These are phyloP conservation scores for Pseudogymnoascus sp. DNA, from an alignment of 2,329 filamentous ascomycete species.

Conservation along the genomic window DNA sequence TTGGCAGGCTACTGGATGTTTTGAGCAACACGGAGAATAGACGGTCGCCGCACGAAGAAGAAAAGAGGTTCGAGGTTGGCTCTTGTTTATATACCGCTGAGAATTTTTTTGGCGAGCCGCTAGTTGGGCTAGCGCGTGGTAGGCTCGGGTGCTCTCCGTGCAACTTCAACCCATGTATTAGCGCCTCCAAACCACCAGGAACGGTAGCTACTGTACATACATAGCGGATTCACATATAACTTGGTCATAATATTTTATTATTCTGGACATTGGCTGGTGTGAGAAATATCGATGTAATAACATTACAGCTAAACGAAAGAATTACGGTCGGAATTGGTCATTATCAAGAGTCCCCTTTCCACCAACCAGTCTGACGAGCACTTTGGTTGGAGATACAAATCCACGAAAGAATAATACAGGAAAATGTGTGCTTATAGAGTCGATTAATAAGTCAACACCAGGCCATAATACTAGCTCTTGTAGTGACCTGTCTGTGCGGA, in stretches of 20 bases:
- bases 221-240: not conserved
- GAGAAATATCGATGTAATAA: conserved; percentile 1
- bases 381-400: not conserved
- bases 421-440: not conserved
- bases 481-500: not conserved
- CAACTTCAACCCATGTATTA: not conserved
- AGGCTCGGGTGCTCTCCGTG: not conserved
- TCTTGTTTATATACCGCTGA: not conserved
- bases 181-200: not conserved
- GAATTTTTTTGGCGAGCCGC: conserved; percentile 3
- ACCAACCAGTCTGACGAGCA: not conserved
- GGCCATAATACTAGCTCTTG: not conserved
- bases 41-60: conserved; percentile 27
- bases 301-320: not conserved
- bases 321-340: not conserved
- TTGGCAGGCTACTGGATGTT: conserved; percentile 20
- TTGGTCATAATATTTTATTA: not conserved
- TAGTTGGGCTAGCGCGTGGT: not conserved
- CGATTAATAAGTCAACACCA: not conserved
- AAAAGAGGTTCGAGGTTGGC: conserved; percentile 14
- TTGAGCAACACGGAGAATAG: conserved; percentile 28
- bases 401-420: not conserved
- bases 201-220: not conserved
- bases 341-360: not conserved
- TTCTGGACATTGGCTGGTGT: not conserved